A percentile compares a stretch with the other conserved stretches of the same genome.
These are phyloP conservation scores for Fomitopsis palustris DNA, from an alignment of 1,284 basidiomycete genomes.

Conservation along the genomic window DNA sequence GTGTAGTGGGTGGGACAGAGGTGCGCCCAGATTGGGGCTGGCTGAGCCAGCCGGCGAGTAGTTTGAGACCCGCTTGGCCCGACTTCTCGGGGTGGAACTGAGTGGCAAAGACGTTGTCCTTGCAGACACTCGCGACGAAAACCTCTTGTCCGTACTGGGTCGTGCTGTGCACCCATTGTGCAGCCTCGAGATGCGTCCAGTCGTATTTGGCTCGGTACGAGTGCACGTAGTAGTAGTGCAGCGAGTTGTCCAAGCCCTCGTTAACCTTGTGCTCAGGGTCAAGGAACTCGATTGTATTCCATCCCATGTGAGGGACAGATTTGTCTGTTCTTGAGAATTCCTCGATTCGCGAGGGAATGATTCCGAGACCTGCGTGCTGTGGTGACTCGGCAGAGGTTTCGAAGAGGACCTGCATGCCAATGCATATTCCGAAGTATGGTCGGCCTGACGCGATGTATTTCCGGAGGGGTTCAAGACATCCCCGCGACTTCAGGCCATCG, in stretches of 20 bases:
- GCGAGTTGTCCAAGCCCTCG: conserved; percentile 43
- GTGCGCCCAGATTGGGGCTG: conserved; percentile 43
- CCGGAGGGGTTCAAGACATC: conserved; percentile 79
- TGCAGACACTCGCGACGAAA: conserved; percentile 86
- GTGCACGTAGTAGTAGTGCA: conserved; percentile 96
- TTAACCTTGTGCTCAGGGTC: conserved; percentile 38
- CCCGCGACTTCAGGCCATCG: conserved; percentile 68
- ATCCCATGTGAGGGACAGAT: conserved; percentile 97
- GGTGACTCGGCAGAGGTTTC: conserved; percentile 77
- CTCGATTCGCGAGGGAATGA: conserved; percentile 69
- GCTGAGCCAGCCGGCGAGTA: conserved; percentile 84
- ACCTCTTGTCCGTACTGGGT: conserved; percentile 93
- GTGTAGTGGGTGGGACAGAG: conserved; percentile 27
- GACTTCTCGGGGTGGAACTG: conserved; percentile 99
- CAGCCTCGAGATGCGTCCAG: conserved; percentile 49
- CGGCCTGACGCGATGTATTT: conserved; percentile 85
- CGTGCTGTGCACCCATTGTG: conserved; percentile 80
- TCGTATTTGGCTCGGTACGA: conserved; percentile 85
- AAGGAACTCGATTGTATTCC: conserved; percentile 76
- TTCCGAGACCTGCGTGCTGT: conserved; percentile 57
- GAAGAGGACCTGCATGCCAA: conserved; percentile 97
- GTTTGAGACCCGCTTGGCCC: conserved; percentile 82
- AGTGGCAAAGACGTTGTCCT: conserved; percentile 87
- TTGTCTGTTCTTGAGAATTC: conserved; percentile 72
- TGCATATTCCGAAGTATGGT: conserved; percentile 98